Conservation (phyloP, 768 basidiomycete genomes). For the Strobilomyces confusus region DNA sequence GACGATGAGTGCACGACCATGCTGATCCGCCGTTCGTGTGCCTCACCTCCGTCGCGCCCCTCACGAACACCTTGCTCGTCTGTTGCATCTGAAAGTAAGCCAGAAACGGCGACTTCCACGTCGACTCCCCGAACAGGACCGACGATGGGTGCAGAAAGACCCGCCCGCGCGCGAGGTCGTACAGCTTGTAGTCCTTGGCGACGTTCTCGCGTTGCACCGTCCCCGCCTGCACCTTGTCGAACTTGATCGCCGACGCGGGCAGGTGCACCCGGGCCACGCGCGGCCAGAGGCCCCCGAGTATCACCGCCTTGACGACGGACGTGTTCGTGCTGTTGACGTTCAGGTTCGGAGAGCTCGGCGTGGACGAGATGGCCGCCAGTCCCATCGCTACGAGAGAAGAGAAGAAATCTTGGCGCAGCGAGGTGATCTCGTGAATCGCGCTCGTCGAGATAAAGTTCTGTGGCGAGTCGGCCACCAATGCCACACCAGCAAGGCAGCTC, state of each 20-base stretch:
- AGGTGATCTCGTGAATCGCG: constrained; percentile 72
- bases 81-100: constrained; percentile 80
- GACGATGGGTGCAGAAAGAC: constrained; percentile 85
- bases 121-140: constrained; percentile 65
- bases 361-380: constrained; percentile 51
- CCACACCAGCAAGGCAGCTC: not conserved
- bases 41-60: constrained; percentile 82
- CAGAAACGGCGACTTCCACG: constrained; percentile 76
- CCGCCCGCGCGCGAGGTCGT: constrained; percentile 57
- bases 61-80: constrained; percentile 80
- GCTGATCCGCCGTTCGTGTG: constrained; percentile 9
- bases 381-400: constrained; percentile 66
- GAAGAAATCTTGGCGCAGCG: constrained; percentile 75
- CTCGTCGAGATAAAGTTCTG: constrained; percentile 82
- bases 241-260: constrained; percentile 71
- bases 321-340: constrained; percentile 63
- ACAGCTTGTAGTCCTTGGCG: constrained; percentile 81
- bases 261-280: constrained; percentile 73
- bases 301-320: constrained; percentile 78
- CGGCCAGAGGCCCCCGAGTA: constrained; percentile 87
- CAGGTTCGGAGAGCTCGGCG: constrained; percentile 45
- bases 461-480: not conserved
- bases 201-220: constrained; percentile 80
- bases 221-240: constrained; percentile 81
- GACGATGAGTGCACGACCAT: not conserved